Evolutionary conservation across 2,329 filamentous ascomycete species (phyloP).

Genomic region (Trichoderma hamatum): DNA sequence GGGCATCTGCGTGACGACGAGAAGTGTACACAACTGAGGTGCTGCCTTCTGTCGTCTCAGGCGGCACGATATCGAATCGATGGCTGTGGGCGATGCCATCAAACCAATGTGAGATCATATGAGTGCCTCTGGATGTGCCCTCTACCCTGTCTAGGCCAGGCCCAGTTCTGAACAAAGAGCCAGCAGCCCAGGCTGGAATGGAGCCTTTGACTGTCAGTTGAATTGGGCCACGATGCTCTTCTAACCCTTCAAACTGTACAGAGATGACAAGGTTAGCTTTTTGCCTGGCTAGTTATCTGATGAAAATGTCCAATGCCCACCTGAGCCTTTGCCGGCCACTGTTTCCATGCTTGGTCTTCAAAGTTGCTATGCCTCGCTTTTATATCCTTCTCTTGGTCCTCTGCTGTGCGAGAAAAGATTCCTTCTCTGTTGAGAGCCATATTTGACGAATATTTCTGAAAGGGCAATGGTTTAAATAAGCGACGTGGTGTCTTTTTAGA

Average conservation of each 20-base stretch:
- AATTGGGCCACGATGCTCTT: conserved; percentile 67
- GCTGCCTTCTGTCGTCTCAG: conserved; percentile 36
- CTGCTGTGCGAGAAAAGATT: conserved; percentile 35
- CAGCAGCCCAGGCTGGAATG: conserved; percentile 73
- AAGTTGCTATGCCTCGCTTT: conserved; percentile 35
- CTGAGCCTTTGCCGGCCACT: conserved; percentile 54
- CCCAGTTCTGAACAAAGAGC: conserved; percentile 73
- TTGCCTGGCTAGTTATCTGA: background rate
- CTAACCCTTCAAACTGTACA: conserved; percentile 71
- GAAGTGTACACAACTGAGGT: conserved; percentile 69
- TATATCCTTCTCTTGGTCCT: conserved; percentile 36
- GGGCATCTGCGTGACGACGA: conserved; percentile 65
- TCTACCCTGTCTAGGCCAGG: conserved; percentile 67
- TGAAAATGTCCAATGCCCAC: conserved; percentile 36
- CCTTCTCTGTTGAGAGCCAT: conserved; percentile 37
- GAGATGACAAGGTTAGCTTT: background rate
- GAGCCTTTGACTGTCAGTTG: conserved; percentile 64
- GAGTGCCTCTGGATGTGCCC: conserved; percentile 60
- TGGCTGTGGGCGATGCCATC: conserved; percentile 74
- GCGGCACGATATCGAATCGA: conserved; percentile 67
- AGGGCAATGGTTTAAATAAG: background rate
- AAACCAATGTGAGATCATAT: conserved; percentile 75
- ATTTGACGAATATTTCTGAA: background rate
- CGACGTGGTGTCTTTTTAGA: background rate
- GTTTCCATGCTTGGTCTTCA: conserved; percentile 40